These are phyloP conservation scores for Yamadazyma atlantica DNA, from an alignment of 1,139 yeast genomes.

Conservation along the genomic window DNA sequence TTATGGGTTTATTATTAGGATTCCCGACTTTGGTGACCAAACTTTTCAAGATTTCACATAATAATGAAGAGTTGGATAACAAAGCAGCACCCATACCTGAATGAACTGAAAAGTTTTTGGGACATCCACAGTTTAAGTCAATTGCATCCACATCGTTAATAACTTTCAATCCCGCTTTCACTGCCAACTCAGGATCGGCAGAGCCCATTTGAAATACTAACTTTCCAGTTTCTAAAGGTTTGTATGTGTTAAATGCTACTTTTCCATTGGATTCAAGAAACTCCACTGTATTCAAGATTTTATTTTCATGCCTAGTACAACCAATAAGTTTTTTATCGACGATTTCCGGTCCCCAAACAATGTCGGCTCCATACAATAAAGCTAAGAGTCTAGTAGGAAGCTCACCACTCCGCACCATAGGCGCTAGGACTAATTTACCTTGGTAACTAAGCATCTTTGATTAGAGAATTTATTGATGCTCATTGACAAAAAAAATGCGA, in stretches of 20 bases:
- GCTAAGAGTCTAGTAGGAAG: conserved; percentile 83
- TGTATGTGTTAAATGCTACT: conserved; percentile 72
- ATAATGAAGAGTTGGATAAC: conserved; percentile 72
- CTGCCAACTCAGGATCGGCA: conserved; percentile 79
- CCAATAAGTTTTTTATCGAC: conserved; percentile 79
- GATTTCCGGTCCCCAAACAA: conserved; percentile 96
- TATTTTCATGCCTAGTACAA: conserved; percentile 64
- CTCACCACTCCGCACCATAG: conserved; percentile 96
- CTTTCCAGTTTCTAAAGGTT: conserved; percentile 57
- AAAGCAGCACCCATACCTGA: conserved; percentile 98
- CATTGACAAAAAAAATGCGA: no score
- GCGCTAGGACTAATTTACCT: conserved; percentile 85
- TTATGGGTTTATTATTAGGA: conserved; percentile 75
- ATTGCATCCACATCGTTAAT: conserved; percentile 88
- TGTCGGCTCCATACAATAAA: conserved; percentile 81
- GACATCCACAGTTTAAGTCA: conserved; percentile 95
- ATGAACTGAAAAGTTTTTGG: conserved; percentile 84
- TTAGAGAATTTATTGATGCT: no score
- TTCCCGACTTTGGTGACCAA: conserved; percentile 79
- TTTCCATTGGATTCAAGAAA: conserved; percentile 36
- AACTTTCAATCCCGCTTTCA: conserved; percentile 77
- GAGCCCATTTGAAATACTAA: conserved; percentile 91
- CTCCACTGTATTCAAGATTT: conserved; percentile 58
- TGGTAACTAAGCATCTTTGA: conserved; percentile 22
- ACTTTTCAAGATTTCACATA: conserved; percentile 63